These are phyloP conservation scores for Haplographium delicatum DNA, from an alignment of 495 filamentous ascomycete species.

Conservation along the genomic window DNA sequence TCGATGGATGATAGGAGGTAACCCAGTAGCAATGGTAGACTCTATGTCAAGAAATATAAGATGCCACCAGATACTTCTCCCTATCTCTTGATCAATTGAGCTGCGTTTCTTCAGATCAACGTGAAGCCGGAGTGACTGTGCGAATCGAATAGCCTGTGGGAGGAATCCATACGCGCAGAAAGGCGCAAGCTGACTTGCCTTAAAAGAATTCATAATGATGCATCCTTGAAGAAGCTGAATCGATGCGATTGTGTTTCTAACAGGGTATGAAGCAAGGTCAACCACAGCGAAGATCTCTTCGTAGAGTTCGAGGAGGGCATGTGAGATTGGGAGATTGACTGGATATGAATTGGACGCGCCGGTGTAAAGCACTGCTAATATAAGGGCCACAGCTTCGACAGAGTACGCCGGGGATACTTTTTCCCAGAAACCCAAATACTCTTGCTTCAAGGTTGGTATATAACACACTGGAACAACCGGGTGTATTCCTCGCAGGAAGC, in stretches of 20 bases:
- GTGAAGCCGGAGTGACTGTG: constrained; percentile 1
- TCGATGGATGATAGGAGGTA: constrained; percentile 2
- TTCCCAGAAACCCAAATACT: not conserved
- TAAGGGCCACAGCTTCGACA: not conserved
- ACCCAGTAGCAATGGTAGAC: constrained; percentile 5
- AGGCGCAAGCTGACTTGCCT: not conserved
- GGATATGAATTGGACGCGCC: not conserved
- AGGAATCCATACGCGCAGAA: constrained; percentile 6
- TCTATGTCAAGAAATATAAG: constrained; percentile 1
- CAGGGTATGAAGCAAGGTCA: not conserved
- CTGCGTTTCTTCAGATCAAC: not conserved
- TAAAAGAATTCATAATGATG: constrained; percentile 8
- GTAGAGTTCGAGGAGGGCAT: not conserved
- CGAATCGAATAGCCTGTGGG: constrained; percentile 4
- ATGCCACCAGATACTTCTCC: constrained; percentile 7
- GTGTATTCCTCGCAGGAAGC: not conserved
- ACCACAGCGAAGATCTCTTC: not conserved
- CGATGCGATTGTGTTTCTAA: not conserved
- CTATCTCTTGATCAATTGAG: not conserved
- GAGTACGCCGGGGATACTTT: constrained; percentile 1
- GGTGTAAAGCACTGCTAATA: constrained; percentile 1
- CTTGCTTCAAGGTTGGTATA: not conserved
- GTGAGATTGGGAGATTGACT: not conserved
- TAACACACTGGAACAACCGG: constrained; percentile 1
- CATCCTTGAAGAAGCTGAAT: constrained; percentile 4